Evolutionary conservation across 2,329 filamentous ascomycete genomes (phyloP).

Genomic region (Colletotrichum shisoi): DNA sequence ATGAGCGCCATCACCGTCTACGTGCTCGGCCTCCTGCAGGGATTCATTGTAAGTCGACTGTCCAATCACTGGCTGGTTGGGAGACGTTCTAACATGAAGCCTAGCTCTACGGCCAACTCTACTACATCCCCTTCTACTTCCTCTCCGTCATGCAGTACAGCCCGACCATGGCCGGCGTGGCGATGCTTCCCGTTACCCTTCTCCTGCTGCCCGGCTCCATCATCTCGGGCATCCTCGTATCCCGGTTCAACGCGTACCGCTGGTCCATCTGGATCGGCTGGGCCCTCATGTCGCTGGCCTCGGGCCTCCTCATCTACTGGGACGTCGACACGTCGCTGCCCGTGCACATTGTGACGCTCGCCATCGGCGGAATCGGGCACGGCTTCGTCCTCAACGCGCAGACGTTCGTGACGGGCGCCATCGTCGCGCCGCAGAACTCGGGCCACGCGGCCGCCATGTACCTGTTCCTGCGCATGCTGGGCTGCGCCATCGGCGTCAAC

Average conservation of each 20-base stretch:
- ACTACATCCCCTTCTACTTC: conserved; percentile 52
- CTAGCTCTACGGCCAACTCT: conserved; percentile 46
- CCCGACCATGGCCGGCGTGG: conserved; percentile 48
- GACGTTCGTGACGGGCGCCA: conserved; percentile 41
- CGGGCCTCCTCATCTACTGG: conserved; percentile 40
- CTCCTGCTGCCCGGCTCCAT: conserved; percentile 48
- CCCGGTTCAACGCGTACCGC: conserved; percentile 48
- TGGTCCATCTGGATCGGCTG: conserved; percentile 52
- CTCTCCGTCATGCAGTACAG: conserved; percentile 47
- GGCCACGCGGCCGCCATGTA: conserved; percentile 40
- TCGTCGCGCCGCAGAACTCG: conserved; percentile 37
- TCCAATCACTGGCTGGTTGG: too few species aligned
- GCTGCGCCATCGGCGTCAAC: conserved; percentile 40
- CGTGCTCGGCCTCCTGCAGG: conserved; percentile 47
- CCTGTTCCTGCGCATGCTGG: conserved; percentile 40
- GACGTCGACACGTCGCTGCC: conserved; percentile 28
- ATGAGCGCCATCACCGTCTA: conserved; percentile 46
- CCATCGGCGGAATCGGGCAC: conserved; percentile 40
- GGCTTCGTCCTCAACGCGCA: conserved; percentile 42
- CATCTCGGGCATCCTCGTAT: conserved; percentile 45
- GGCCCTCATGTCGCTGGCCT: conserved; percentile 40
- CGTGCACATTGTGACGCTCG: conserved; percentile 38
- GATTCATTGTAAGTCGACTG: conserved; percentile 45
- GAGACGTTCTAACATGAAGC: neutral
- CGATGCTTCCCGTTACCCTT: conserved; percentile 48